Evolutionary conservation across 2,329 filamentous ascomycete genomes (phyloP), one percentile per base, ranked within the genome.

Genomic region (Rhytidhysteron rufulum): DNA sequence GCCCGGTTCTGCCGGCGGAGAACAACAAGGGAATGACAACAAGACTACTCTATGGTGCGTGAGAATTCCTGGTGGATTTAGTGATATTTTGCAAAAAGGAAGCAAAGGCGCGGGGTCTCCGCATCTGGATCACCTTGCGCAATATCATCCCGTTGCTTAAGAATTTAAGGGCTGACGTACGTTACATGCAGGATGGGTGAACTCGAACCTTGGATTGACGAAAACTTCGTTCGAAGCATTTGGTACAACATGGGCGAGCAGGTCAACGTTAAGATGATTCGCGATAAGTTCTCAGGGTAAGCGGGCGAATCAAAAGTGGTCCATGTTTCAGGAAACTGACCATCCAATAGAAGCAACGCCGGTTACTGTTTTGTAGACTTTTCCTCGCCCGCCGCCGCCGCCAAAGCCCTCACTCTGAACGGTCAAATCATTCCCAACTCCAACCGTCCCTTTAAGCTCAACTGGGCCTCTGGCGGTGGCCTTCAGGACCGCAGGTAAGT

Each of bases 351-450:
- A 58, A 97, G 95, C 67, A 98, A 96, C 67, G 93, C 93, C 50
- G 93, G 93, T 45, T 98, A 98, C 73, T 98, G 91, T 73, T 98
- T 98, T 68, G 89, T 97, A 57, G 93, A 97, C 65, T 98, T 98
- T 59, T 63, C 80, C 41, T 84, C 77, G 54, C 78, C 89, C 8
- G 88, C 90, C 29, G 87, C 90, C 44, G 93, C 93, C 31, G 85
- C 82, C 58, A 96, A 95, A 75, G 93, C 93, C 27, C 79, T 98
- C n/a, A 75, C 77, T 34, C 77, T 97, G 36, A 97, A 95, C 65
- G 91, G 93, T 36, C 85, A 82, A 41, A 74, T 87, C 34, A 95
- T 98, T 53, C 90, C 91, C 33, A 96, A 96, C 78, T 95, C 89
- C 46, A 85, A 85, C 57, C 88, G 93, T 31, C 85, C 88, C 35